These are phyloP conservation scores for Phytopythium ostracodes DNA, from an alignment of 352 stramenopile genomes.

Conservation along the genomic window DNA sequence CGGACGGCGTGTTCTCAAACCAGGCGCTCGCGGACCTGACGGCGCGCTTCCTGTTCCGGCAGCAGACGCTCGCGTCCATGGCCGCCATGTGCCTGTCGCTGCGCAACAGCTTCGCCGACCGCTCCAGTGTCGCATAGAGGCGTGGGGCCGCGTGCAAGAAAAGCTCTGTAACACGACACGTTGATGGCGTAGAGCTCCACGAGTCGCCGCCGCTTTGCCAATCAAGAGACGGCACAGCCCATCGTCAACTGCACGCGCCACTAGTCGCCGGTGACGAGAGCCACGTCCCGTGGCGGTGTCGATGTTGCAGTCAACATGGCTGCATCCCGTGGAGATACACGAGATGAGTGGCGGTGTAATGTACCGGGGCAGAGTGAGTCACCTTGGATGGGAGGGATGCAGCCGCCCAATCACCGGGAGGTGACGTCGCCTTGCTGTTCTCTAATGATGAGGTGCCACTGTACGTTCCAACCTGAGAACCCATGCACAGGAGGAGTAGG, in stretches of 20 bases:
- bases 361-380: not conserved
- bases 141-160: too few species aligned
- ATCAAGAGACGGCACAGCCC: not conserved
- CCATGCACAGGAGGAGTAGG: too few species aligned
- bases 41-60: slow-evolving; percentile 66
- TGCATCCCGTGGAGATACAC: not conserved
- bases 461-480: too few species aligned
- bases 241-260: not conserved
- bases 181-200: too few species aligned
- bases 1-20: slow-evolving; percentile 62
- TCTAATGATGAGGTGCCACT: not conserved
- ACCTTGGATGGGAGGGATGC: not conserved
- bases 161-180: too few species aligned
- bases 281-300: not conserved
- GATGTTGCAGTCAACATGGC: not conserved
- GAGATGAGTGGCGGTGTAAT: not conserved
- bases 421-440: not conserved
- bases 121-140: slow-evolving; percentile 3
- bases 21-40: slow-evolving; percentile 66
- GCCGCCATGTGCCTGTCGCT: slow-evolving; percentile 71
- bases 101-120: slow-evolving; percentile 48
- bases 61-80: slow-evolving; percentile 59
- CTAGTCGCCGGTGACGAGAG: not conserved
- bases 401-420: not conserved
- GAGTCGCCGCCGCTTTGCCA: not conserved